Conservation (phyloP, 805 yeast genomes). For the Teunomyces panamensis region DNA sequence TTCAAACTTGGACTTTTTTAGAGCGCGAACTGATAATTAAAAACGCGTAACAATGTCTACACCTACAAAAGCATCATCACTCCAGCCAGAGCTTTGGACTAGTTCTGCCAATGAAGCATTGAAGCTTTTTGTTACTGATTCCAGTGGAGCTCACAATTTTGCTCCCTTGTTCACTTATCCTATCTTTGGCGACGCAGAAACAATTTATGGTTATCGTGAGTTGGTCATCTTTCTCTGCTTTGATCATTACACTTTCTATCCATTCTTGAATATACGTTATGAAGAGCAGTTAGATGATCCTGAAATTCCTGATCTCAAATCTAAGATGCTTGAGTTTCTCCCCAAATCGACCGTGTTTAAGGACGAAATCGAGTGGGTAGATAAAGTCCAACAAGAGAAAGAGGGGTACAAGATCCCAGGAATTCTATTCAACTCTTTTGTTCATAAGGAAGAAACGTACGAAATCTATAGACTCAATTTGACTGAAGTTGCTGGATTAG, state of each 20-base stretch:
- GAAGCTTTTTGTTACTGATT: slow-evolving; percentile 53
- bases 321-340: slow-evolving; percentile 52
- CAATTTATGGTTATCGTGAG: slow-evolving; percentile 78
- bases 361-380: slow-evolving; percentile 70
- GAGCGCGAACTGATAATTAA: background rate
- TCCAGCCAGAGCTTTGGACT: slow-evolving; percentile 74
- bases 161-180: slow-evolving; percentile 86
- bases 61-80: slow-evolving; percentile 10
- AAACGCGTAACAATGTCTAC: background rate
- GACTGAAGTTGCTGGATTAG: slow-evolving; percentile 39
- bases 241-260: slow-evolving; percentile 71
- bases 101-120: slow-evolving; percentile 67
- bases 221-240: slow-evolving; percentile 63
- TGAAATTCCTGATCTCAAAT: slow-evolving; percentile 58
- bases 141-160: slow-evolving; percentile 56
- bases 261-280: slow-evolving; percentile 64
- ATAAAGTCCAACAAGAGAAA: slow-evolving; percentile 48
- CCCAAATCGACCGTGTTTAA: slow-evolving; percentile 60
- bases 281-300: slow-evolving; percentile 49
- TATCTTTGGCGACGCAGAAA: slow-evolving; percentile 88
- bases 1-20: background rate
- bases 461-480: slow-evolving; percentile 52
- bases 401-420: slow-evolving; percentile 44
- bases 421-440: slow-evolving; percentile 24
- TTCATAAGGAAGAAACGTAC: slow-evolving; percentile 38